Evolutionary conservation across 805 yeast genomes (phyloP).

Genomic region (Cyberlindnera saturnus): DNA sequence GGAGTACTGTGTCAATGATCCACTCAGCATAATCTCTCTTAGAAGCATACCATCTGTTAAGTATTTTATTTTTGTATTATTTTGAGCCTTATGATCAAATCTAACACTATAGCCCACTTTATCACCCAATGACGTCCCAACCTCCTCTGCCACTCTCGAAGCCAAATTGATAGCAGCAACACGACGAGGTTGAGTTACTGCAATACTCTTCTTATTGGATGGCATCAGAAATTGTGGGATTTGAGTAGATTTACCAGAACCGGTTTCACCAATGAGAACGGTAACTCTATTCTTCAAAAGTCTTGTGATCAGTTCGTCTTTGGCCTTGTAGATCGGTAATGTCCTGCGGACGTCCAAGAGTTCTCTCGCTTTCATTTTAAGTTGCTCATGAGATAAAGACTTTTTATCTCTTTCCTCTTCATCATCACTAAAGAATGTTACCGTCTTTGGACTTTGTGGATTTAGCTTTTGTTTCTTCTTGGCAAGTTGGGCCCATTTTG

Average conservation of each 20-base stretch:
- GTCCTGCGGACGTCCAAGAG: constrained; percentile 48
- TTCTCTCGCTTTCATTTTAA: constrained; percentile 33
- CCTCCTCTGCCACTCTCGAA: constrained; percentile 84
- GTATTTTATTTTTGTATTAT: constrained; percentile 68
- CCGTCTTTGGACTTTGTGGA: constrained; percentile 22
- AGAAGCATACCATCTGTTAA: constrained; percentile 96
- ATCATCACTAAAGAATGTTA: constrained; percentile 32
- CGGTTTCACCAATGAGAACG: constrained; percentile 91
- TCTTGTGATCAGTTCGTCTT: constrained; percentile 52
- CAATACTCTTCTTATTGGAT: constrained; percentile 48
- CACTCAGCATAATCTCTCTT: constrained; percentile 82
- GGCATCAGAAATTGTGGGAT: constrained; percentile 86
- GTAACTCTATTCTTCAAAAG: constrained; percentile 58
- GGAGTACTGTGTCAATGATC: constrained; percentile 54
- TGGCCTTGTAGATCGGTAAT: constrained; percentile 74
- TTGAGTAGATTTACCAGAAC: constrained; percentile 97
- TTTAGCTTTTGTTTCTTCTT: constrained; percentile 5
- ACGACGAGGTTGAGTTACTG: constrained; percentile 95
- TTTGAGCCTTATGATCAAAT: constrained; percentile 64
- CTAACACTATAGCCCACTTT: constrained; percentile 92
- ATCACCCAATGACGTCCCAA: constrained; percentile 68
- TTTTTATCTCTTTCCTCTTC: constrained; percentile 26
- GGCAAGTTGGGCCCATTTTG: neutral
- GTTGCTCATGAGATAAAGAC: constrained; percentile 17
- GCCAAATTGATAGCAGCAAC: constrained; percentile 97